Evolutionary conservation across 805 yeast genomes (phyloP), one percentile per base, ranked within the genome.

Genomic region (Spathaspora passalidarum): DNA sequence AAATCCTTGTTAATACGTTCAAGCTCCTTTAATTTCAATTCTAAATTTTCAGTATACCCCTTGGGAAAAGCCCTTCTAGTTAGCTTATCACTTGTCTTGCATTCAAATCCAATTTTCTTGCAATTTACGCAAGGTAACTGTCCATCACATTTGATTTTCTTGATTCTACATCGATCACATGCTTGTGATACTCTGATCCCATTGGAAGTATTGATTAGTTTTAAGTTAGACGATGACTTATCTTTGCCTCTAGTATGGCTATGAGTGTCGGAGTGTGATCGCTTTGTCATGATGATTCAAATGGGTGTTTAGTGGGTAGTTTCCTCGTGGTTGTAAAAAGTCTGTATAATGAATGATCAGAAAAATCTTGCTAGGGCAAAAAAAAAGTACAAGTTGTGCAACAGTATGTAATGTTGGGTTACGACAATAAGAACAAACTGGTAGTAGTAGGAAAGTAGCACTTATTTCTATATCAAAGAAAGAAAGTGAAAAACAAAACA

Each of bases 31-130:
- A 86, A 68, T 53, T 79, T 81, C 45, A 72, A 73, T 56, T 86
- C 95, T 52, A 86, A 65, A 54, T 80, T 81, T 63, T 84, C 88
- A 0, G 95, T 86, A 57, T 86, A 86, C 0, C 94, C 92, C 55
- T 83, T 82, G 2, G 94, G 92, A 50, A 86, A 84, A 1, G 91
- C 87, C 49, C 89, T 72, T 62, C 95, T 72, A 0, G 90, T 81
- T 21, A 86, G 63, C 57, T 83, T 84, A 63, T 86, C 92, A 45
- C 86, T 79, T 3, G 86, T 85, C 35, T 80, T 76, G 61, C 95
- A 86, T 38, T 76, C 80, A 55, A 82, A 82, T 0, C 83, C 84
- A 37, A 82, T 80, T 50, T 78, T 78, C 29, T 68, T 65, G 58
- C 94, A 86, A 56, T 84, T 83, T 32, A 81, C 71, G 59, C 95